Evolutionary conservation across 148 eudicot species (phyloP), one percentile per base, ranked within the genome.

Genomic region (Cornus suecica): DNA sequence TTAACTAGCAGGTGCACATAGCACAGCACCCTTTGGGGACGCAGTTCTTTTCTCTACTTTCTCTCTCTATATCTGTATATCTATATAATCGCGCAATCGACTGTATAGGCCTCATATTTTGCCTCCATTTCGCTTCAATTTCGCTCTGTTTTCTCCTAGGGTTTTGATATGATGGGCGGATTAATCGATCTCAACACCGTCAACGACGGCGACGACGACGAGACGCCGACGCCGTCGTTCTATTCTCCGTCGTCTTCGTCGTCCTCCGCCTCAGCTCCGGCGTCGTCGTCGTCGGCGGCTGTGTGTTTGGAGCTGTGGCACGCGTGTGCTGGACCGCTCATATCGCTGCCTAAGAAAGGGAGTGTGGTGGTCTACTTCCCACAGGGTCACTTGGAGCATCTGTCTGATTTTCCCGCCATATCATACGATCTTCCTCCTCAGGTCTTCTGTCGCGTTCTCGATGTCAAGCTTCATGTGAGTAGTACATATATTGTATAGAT

Each of bases 291-390:
- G 41, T 23, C 77, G 16, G 66, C 88, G 30, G 68, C 83, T 72
- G 96, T 92, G 75, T 91, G 97, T 86, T 86, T 94, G 97, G 99
- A 94, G 91, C 89, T 93, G 2, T 93, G 97, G 99, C 99, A 95
- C 79, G 99, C 99, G 26, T 93, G 99, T 80, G 99, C 98, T 5
- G 99, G 99, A 8, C 97, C 98, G 18, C 34, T 86, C 34, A 86
- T 88, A 58, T 87, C 97, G 65, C 66, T 91, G 52, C 99, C 99
- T 45, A 93, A 86, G 83, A 95, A 88, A 75, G 94, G 97, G 4
- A 86, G 87, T 74, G 80, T 85, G 31, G 94, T 95, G 51, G 92
- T 93, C 48, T 95, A 95, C 81, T 81, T 95, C 20, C 98, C 97
- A 22, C 99, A 95, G 71, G 99, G 93, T 22, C 98, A 95, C 75